phyloP scores from a whole-genome alignment of 2,329 filamentous ascomycete genomes.

The Trichoderma sp. region DNA sequence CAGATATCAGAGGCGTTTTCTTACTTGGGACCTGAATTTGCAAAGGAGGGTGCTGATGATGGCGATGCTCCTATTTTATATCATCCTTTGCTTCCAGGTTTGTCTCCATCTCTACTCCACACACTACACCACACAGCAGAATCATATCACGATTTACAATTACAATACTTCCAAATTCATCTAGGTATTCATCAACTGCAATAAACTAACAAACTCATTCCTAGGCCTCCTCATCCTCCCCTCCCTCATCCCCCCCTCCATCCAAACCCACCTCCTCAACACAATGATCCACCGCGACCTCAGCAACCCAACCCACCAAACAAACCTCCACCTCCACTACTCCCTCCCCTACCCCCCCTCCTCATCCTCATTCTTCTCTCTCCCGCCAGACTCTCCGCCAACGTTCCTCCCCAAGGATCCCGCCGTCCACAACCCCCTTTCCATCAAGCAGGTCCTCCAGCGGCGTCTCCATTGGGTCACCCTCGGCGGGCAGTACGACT shows the following conservation, averaged over 20 bases:
- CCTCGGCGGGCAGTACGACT: slow-evolving; percentile 93
- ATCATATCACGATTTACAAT: no score
- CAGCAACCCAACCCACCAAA: slow-evolving; percentile 69
- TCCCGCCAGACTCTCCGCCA: slow-evolving; percentile 49
- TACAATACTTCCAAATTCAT: no score
- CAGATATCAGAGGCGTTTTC: slow-evolving; percentile 45
- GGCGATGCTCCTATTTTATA: slow-evolving; percentile 55
- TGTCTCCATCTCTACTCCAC: slow-evolving; percentile 23
- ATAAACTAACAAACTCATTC: neutral
- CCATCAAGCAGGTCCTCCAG: slow-evolving; percentile 66
- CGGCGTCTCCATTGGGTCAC: slow-evolving; percentile 91
- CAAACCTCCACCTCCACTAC: slow-evolving; percentile 87
- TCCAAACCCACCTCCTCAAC: slow-evolving; percentile 69
- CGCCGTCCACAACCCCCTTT: slow-evolving; percentile 69
- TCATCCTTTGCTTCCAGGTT: slow-evolving; percentile 67
- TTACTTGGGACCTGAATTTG: slow-evolving; percentile 36
- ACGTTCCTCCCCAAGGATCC: slow-evolving; percentile 67
- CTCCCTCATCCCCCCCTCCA: slow-evolving; percentile 63
- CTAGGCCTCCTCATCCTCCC: slow-evolving; percentile 78
- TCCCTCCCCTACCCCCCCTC: slow-evolving; percentile 56
- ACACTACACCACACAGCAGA: neutral
- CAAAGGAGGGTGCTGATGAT: slow-evolving; percentile 26
- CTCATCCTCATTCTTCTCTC: slow-evolving; percentile 58
- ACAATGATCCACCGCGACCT: slow-evolving; percentile 76
- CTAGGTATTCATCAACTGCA: no score